These are phyloP conservation scores for Cryptococcus sp. DNA, from an alignment of 1,284 basidiomycete species.

Conservation along the genomic window DNA sequence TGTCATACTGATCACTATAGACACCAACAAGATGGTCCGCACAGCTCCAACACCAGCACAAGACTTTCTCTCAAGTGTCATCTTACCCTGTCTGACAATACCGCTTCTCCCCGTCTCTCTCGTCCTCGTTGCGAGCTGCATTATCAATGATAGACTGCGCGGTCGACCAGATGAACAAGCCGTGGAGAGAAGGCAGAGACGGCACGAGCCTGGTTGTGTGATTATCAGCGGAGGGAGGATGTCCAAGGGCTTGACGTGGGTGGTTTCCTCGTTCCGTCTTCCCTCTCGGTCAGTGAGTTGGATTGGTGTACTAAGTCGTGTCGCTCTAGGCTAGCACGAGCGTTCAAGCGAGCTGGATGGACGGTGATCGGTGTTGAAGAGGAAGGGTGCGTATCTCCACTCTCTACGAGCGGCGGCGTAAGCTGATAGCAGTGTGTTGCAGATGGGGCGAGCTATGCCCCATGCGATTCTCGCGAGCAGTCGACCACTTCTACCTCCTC, in stretches of 20 bases:
- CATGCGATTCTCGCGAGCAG: conserved; percentile 49
- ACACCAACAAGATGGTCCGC: conserved; percentile 23
- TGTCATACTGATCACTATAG: neutral
- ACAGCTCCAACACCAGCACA: conserved; percentile 31
- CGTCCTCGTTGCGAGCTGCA: conserved; percentile 24
- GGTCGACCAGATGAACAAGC: neutral
- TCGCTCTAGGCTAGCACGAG: conserved; percentile 43
- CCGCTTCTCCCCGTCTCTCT: conserved; percentile 36
- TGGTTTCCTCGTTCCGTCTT: neutral
- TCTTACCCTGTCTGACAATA: conserved; percentile 31
- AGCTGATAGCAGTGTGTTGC: neutral
- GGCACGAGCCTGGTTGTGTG: conserved; percentile 26
- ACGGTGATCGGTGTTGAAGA: conserved; percentile 55
- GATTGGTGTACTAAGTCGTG: no score
- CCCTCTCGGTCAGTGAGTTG: neutral
- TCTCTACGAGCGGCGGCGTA: neutral
- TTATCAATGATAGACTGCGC: conserved; percentile 16
- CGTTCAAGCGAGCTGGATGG: conserved; percentile 54
- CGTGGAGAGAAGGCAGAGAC: neutral
- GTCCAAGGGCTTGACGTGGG: conserved; percentile 53
- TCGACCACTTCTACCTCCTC: conserved; percentile 40
- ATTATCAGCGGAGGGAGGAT: conserved; percentile 55
- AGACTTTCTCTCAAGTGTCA: conserved; percentile 35
- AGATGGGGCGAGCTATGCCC: conserved; percentile 54
- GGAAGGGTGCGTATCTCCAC: conserved; percentile 30